Base-by-base conservation (phyloP, 2,329 filamentous ascomycete species). In the Penicillium hesseltinei region DNA sequence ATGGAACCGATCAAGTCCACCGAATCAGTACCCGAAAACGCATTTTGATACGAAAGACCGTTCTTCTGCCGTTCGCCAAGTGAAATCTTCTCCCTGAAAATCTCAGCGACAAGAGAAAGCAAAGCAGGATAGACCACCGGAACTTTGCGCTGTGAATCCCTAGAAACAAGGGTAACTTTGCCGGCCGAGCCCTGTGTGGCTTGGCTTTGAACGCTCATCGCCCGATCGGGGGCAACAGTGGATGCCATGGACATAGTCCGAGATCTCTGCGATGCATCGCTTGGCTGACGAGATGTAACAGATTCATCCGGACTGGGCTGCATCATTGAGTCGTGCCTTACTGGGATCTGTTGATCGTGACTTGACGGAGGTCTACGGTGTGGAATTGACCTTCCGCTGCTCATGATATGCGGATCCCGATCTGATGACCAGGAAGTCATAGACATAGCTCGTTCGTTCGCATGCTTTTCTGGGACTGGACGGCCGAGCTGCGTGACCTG, bases 1-100 rank as follows among this genome's bases (percentile, higher is more conserved):
- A 99, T 97, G 71, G 95, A 96, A 1, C 91, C 91, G 63, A 99
- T 89, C 57, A 97, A 84, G 73, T 99, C 94, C 21, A 99, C 94
- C 21, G 94, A 93, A 73, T 99, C 94, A 25, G 91, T 89, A 65
- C 94, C 94, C 60, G 91, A 96, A 73, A 99, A 99, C 3, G 93
- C 91, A 75, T 94, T 96, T 74, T 96, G 96, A 79, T 99, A 99
- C 2, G 93, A 92, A 60, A 99, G 81, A 55, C 93, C 93, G 80
- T 99, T 97, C 82, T 99, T 99, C 62, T 91, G 92, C 61, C 92
- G 87, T 69, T 97, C 94, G 52, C 89, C 88, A 25, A 92, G 84
- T 25, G 88, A 84, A 48, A 99, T 92, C 73, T 93, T 88, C 67
- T 95, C 91, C 51, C 91, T 87, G 76, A 99, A 97, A 54, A 91